Base-by-base conservation (phyloP, 1,139 yeast genomes). In the Scheffersomyces illinoinensis region DNA sequence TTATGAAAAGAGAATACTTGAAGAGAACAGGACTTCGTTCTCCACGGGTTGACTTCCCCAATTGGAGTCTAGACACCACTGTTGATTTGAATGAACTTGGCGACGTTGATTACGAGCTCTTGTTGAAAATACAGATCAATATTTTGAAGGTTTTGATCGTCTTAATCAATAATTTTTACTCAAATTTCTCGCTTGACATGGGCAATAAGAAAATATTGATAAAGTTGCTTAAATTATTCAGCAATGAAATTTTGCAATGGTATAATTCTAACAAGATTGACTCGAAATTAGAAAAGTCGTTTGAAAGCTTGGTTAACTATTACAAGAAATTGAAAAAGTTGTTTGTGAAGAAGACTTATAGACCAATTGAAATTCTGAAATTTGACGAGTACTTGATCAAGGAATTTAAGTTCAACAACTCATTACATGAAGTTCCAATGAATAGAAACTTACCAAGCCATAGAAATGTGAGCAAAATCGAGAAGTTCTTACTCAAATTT, bases 331-430 rank as follows among this genome's bases (percentile, higher is more conserved):
- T 91, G 65, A 87, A 93, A 70, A 88, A 89, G 65, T 73, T 85
- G 18, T 92, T 90, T 68, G 90, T 91, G 59, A 91, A 89, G 71
- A 90, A 90, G 68, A 83, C 91, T 19, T 93, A 91, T 71, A 83
- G 93, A 61, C 97, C 97, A 0, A 74, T 84, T 53, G 82, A 78
- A 58, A 64, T 74, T 24, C 76, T 71, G 73, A 78, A 75, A 59
- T 77, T 78, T 64, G 82, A 80, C 55, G 76, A 71, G 47, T 77
- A 74, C 60, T 69, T 81, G 51, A 70, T 74, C 20, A 72, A 71
- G 53, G 82, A 78, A 56, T 79, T 79, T 65, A 73, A 74, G 58
- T 81, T 81, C 62, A 76, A 72, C 57, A 79, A 77, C 61, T 69
- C 79, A 1, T 70, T 81, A 54, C 81, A 76, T 57, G 85, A 81